Conservation (phyloP, 208 protist species). For the Trypanosoma brucei region DNA sequence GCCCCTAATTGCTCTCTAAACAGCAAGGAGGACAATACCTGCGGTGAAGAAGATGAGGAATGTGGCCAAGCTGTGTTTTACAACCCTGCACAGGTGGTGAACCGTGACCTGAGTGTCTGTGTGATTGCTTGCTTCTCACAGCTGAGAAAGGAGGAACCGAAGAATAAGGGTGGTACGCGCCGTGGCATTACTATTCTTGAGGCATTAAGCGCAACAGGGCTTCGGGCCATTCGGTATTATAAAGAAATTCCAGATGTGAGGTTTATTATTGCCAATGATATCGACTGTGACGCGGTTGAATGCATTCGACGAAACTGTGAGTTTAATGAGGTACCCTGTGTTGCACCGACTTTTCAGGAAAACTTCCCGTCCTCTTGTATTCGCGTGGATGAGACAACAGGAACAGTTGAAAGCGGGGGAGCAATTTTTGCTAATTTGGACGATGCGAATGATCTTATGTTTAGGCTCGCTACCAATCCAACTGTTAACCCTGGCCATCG, state of each 20-base stretch:
- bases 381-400: conserved; percentile 22
- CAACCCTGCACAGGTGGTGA: conserved; percentile 97
- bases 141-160: conserved; percentile 41
- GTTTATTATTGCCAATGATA: conserved; percentile 98
- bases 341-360: conserved; percentile 52
- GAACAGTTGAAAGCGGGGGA: conserved; percentile 34
- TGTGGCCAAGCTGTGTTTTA: conserved; percentile 93
- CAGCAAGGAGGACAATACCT: neutral
- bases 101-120: conserved; percentile 96
- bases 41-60: conserved; percentile 14
- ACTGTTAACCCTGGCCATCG: conserved; percentile 43
- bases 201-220: conserved; percentile 96
- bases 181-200: conserved; percentile 95
- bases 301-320: conserved; percentile 94
- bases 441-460: conserved; percentile 92
- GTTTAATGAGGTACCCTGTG: conserved; percentile 89
- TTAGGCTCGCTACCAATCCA: conserved; percentile 67
- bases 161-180: conserved; percentile 52
- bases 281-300: conserved; percentile 92
- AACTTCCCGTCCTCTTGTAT: conserved; percentile 68
- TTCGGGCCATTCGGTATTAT: conserved; percentile 96
- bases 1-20: too few relatives aligned
- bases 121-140: conserved; percentile 86
- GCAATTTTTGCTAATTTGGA: conserved; percentile 89
- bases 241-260: conserved; percentile 95